A percentile compares a stretch with the other conserved stretches of the same genome.
Conservation (phyloP, 305 asterid genomes). For the Fraxinus sp. region DNA sequence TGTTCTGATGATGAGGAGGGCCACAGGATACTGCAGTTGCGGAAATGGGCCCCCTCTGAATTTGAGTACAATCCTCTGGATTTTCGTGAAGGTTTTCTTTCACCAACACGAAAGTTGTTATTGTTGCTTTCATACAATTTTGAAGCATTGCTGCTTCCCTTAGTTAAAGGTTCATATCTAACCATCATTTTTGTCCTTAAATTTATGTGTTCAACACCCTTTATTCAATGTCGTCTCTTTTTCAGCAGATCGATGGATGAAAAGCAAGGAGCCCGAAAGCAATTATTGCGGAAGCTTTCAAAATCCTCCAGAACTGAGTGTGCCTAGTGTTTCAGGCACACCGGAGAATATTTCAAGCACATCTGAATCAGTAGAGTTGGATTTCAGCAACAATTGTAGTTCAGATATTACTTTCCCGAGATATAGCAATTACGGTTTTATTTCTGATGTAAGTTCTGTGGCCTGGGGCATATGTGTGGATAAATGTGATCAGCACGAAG, state of each 20-base stretch:
- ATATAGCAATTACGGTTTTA: conserved; percentile 41
- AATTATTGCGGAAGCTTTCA: not conserved
- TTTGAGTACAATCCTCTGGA: conserved; percentile 59
- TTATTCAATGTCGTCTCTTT: not conserved
- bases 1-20: conserved; percentile 44
- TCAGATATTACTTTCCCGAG: conserved; percentile 32
- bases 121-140: conserved; percentile 57
- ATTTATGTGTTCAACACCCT: not conserved
- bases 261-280: not conserved
- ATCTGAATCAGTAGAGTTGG: conserved; percentile 39
- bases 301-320: conserved; percentile 33
- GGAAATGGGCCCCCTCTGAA: conserved; percentile 73
- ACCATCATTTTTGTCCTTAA: conserved; percentile 6
- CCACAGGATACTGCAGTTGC: conserved; percentile 71
- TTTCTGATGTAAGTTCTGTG: conserved; percentile 70
- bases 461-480: conserved; percentile 82
- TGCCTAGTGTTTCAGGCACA: conserved; percentile 35
- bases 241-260: conserved; percentile 40
- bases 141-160: conserved; percentile 72
- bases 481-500: conserved; percentile 52
- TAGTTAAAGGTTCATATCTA: conserved; percentile 57
- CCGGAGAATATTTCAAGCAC: conserved; percentile 38
- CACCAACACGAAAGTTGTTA: conserved; percentile 74
- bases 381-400: conserved; percentile 29
- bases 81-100: conserved; percentile 79